Evolutionary conservation across 1,284 basidiomycete genomes (phyloP).

Genomic region (Phenoliferia sp.): DNA sequence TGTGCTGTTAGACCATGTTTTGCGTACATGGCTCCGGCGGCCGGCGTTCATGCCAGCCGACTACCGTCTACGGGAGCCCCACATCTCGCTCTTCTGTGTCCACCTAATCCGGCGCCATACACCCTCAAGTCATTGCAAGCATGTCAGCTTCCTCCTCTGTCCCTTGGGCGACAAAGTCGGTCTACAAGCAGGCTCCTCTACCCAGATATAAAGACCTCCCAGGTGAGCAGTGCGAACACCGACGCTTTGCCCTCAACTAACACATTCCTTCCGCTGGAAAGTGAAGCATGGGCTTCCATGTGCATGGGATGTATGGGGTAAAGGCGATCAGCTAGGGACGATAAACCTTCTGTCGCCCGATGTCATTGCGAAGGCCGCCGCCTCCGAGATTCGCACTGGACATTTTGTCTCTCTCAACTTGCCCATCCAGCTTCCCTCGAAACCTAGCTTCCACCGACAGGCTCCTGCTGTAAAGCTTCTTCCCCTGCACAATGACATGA

Average conservation of each 20-base stretch:
- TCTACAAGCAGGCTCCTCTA: neutral
- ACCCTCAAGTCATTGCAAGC: too few relatives aligned
- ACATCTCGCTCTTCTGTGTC: too few relatives aligned
- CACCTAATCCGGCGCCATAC: too few relatives aligned
- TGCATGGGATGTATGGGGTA: neutral
- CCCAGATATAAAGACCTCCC: neutral
- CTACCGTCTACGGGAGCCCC: too few relatives aligned
- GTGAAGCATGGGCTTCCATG: neutral
- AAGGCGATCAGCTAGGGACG: neutral
- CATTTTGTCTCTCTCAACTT: neutral
- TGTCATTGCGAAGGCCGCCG: neutral
- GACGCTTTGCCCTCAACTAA: neutral
- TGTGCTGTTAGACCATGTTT: too few relatives aligned
- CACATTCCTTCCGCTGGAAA: neutral
- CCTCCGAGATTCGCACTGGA: neutral
- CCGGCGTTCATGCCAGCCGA: too few relatives aligned
- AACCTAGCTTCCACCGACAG: neutral
- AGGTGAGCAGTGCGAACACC: neutral
- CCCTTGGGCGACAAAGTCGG: neutral
- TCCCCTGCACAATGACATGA: neutral
- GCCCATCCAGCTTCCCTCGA: neutral
- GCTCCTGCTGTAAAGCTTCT: neutral
- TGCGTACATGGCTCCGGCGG: too few relatives aligned
- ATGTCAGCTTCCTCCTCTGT: too few relatives aligned
- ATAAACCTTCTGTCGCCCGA: neutral